Percentiles rank a stretch among this genome's conserved stretches.
These are phyloP conservation scores for Hanseniaspora nectarophila DNA, from an alignment of 805 yeast genomes.

Conservation along the genomic window DNA sequence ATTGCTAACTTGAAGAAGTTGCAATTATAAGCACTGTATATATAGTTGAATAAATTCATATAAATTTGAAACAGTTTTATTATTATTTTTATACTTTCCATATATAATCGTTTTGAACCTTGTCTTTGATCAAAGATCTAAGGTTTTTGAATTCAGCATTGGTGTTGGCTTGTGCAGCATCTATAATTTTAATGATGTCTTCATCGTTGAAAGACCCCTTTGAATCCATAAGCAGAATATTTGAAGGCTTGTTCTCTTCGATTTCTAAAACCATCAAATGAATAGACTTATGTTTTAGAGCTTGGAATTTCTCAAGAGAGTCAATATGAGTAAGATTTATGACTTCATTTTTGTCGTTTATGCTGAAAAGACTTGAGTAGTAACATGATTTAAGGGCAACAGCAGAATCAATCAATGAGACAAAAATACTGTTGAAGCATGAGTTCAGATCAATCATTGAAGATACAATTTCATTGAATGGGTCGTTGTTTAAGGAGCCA, in stretches of 20 bases:
- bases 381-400: conserved; percentile 56
- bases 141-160: conserved; percentile 34
- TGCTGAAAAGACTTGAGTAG: conserved; percentile 38
- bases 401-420: conserved; percentile 74
- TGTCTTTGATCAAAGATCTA: conserved; percentile 38
- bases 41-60: background rate
- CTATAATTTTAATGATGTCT: conserved; percentile 43
- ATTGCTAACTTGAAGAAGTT: conserved; percentile 72
- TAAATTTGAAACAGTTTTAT: background rate
- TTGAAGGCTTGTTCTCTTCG: conserved; percentile 36
- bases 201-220: conserved; percentile 54
- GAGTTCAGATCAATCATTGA: conserved; percentile 48
- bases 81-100: conserved; percentile 36
- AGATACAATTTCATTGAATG: conserved; percentile 21
- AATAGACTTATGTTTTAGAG: conserved; percentile 39
- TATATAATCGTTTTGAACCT: conserved; percentile 43
- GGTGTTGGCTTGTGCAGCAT: conserved; percentile 38
- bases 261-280: conserved; percentile 57
- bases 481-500: conserved; percentile 27
- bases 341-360: conserved; percentile 25
- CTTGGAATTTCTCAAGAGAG: conserved; percentile 20
- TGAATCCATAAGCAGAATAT: conserved; percentile 60
- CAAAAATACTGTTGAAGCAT: conserved; percentile 57
- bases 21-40: conserved; percentile 34
- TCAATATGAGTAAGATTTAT: conserved; percentile 35